Base-by-base conservation (phyloP, 2,329 filamentous ascomycete species). In the Chrysosphaeria jannelii region DNA sequence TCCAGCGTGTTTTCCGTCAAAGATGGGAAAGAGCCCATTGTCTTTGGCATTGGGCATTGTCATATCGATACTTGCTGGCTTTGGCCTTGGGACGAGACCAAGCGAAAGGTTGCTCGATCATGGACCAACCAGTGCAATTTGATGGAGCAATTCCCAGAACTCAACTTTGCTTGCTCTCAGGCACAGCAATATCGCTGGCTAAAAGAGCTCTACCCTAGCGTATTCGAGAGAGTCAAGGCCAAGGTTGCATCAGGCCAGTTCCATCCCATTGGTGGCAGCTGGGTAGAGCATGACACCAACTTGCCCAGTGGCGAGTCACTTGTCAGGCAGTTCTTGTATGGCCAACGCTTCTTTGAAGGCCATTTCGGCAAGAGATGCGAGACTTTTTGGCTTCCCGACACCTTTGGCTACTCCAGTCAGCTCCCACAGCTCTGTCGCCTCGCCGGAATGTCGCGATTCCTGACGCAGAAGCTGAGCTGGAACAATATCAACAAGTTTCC, bases 401-500 rank as follows among this genome's bases (percentile, higher is more conserved):
- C 85, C 0, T 97, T 97, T 46, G 85, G 85, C 9, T 97, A 97
- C 46, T 91, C 79, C 0, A 71, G 70, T 23, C 85, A 97, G 44
- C 57, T 97, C 20, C 85, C 85, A 8, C 85, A 97, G 39, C 52
- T 97, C 20, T 93, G 78, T 40, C 70, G 81, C 4, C 51, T 91
- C 14, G 72, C 85, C n/a, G 81, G 78, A 11, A 93, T 97, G 85
- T 72, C 62, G 27, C 64, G 81, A 16, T 97, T 97, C 51, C 70
- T 97, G 37, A 97, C 85, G 0, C 85, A 97, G 44, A 97, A 97
- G 49, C 53, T 97, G 28, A 93, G 81, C 51, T 97, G 85, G 85
- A 93, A 93, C 51, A 93, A 93, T 42, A 93, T 93, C 56, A 93
- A 93, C 48, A 89, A 72, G 39, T 97, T 93, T 47, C 85, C 85